Evolutionary conservation across 1,284 basidiomycete genomes (phyloP).

Genomic region (Ceratobasidium sp.): DNA sequence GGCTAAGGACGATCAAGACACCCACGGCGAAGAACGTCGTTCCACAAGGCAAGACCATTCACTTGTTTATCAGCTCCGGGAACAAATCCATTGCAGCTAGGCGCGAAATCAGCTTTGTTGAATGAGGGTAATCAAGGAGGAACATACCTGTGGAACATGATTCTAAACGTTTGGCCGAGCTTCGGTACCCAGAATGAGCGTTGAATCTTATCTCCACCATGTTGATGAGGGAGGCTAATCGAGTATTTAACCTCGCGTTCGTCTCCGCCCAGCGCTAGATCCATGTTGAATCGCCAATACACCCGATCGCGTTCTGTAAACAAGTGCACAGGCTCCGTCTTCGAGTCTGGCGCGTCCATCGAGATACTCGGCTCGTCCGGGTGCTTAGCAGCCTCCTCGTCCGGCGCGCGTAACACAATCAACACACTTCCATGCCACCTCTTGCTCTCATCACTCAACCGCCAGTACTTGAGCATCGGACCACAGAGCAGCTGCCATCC

Average conservation of each 20-base stretch:
- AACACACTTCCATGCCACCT: constrained; percentile 39
- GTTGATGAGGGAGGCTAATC: constrained; percentile 12
- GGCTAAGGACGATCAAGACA: no score
- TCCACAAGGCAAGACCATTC: constrained; percentile 40
- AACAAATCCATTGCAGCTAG: constrained; percentile 44
- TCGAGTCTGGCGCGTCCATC: constrained; percentile 24
- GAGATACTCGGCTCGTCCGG: constrained; percentile 40
- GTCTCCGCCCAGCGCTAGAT: constrained; percentile 22
- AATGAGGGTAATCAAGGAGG: background rate
- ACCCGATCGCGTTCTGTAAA: constrained; percentile 44
- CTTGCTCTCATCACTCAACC: constrained; percentile 36
- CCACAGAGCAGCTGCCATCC: constrained; percentile 38
- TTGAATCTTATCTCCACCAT: constrained; percentile 15
- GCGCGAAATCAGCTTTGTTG: background rate
- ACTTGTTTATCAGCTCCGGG: constrained; percentile 43
- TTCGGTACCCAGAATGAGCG: constrained; percentile 42
- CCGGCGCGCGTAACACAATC: constrained; percentile 37
- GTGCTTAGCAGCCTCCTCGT: constrained; percentile 11
- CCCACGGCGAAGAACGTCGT: constrained; percentile 39
- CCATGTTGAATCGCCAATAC: constrained; percentile 42
- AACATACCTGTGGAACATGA: constrained; percentile 40
- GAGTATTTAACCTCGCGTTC: constrained; percentile 39
- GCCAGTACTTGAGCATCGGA: constrained; percentile 39
- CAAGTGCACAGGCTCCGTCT: constrained; percentile 28
- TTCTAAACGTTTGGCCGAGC: constrained; percentile 32